Percentiles rank a stretch among this genome's conserved stretches.
Conservation (phyloP, 2,329 filamentous ascomycete genomes). For the Colletotrichum echinochloae region DNA sequence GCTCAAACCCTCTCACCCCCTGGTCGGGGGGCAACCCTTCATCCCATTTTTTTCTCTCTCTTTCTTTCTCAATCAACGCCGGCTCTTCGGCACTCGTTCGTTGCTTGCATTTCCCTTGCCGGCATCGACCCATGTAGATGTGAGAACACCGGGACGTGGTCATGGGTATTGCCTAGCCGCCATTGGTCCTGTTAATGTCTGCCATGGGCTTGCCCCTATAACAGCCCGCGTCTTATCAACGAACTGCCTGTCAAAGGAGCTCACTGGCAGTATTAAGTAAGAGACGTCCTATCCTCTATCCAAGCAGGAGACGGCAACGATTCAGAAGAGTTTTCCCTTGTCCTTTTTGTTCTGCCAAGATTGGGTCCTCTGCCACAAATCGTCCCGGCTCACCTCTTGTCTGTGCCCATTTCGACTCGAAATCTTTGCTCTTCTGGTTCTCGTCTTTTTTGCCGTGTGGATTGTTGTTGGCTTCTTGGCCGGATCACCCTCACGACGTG, state of each 20-base stretch:
- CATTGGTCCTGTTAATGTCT: not conserved
- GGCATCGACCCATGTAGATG: too few species aligned
- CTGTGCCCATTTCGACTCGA: not conserved
- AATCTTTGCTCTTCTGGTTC: not conserved
- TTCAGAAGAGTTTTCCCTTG: not conserved
- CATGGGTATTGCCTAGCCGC: not conserved
- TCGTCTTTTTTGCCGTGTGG: not conserved
- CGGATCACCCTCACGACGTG: not conserved
- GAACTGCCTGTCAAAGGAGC: not conserved
- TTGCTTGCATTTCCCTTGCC: not conserved
- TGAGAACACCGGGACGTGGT: not conserved
- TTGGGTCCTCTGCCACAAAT: not conserved
- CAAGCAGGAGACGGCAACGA: not conserved
- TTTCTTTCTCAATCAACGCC: too few species aligned
- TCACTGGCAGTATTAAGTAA: not conserved
- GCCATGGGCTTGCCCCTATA: not conserved
- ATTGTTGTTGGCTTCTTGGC: not conserved
- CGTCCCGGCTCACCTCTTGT: not conserved
- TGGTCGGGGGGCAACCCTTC: not conserved
- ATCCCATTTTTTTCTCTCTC: too few species aligned
- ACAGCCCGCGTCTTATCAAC: not conserved
- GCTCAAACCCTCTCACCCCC: conserved; percentile 1
- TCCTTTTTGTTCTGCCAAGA: not conserved
- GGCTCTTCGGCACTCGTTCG: not conserved
- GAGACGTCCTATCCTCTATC: not conserved